A percentile compares a stretch with the other conserved stretches of the same genome.
phyloP scores from a whole-genome alignment of 345 rosid species.

The Geranium rotundifolium region DNA sequence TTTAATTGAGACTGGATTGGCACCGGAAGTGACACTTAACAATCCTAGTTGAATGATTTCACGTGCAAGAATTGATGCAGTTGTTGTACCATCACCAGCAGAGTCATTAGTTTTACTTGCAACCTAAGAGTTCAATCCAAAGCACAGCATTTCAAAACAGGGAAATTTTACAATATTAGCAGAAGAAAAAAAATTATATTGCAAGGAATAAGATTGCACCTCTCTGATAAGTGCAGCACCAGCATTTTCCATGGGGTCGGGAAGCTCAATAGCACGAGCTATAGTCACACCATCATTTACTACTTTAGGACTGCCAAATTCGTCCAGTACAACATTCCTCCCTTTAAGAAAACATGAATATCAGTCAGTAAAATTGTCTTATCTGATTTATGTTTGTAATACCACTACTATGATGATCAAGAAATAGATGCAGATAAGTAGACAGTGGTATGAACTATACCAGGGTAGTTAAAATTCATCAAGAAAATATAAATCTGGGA shows the following conservation, averaged over 20 bases:
- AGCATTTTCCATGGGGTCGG: constrained; percentile 95
- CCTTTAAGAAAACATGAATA: constrained; percentile 27
- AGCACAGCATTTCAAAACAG: not conserved
- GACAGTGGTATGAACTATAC: too few species aligned
- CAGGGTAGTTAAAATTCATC: too few species aligned
- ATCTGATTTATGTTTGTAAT: not conserved
- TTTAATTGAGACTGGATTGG: constrained; percentile 83
- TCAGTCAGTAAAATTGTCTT: not conserved
- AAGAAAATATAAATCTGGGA: too few species aligned
- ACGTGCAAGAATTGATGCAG: constrained; percentile 86
- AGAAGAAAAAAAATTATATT: too few species aligned
- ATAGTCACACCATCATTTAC: constrained; percentile 99
- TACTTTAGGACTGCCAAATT: constrained; percentile 88
- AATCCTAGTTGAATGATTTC: constrained; percentile 86
- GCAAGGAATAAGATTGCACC: constrained; percentile 27
- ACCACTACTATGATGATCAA: not conserved
- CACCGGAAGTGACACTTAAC: constrained; percentile 81
- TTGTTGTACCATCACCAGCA: constrained; percentile 98
- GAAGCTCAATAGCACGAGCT: constrained; percentile 86
- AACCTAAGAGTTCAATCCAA: constrained; percentile 33
- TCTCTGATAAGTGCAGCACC: constrained; percentile 98
- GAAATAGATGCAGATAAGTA: too few species aligned
- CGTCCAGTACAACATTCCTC: constrained; percentile 93
- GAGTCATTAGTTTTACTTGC: constrained; percentile 98
- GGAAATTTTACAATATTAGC: not conserved